Base-by-base conservation (phyloP, 768 basidiomycete species). In the Kwoniella newhampshirensis region DNA sequence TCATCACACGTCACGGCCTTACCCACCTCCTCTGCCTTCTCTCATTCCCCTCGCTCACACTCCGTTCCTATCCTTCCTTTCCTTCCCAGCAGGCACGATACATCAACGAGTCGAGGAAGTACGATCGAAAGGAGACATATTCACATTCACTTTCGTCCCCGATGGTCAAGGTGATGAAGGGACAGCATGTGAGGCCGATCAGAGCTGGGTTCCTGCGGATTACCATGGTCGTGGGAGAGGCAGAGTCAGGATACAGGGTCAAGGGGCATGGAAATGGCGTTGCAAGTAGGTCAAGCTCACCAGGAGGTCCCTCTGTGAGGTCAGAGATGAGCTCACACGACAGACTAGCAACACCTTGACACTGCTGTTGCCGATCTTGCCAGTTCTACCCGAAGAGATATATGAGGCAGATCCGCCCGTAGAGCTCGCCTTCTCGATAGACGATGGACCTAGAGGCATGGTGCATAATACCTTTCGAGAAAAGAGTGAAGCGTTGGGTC, bases 91-190 rank as follows among this genome's bases (percentile, higher is more conserved):
- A 3, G 47, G 43, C 2, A 43, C 61, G 4, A 51, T 70, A 18
- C 44, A 62, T 7, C 58, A 64, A 21, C 40, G 68, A 32, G 55
- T 67, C 6, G 53, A 52, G 18, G 59, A 55, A n/a, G 48, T 57
- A 8, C 41, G 60, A n/a, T 47, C 51, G 0, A 60, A 64, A 28
- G 60, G 51, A 17, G 53, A 46, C 4, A 58, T 64, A 21, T 70
- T 66, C 39, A 64, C 52, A 1, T 53, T 70, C 45, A 60, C 52
- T 1, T 60, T 70, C 26, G 68, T 70, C n/a, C 62, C 60, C 7
- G 51, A 62, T n/a, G 68, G 68, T 13, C 40, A 62, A 44, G 68
- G 68, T 11, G 68, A 70, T 41, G 27, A 54, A 27, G 68, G 68
- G 17, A 70, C 68, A 13, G 65, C 65, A 15, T 70, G 68, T 53